A percentile compares a stretch with the other conserved stretches of the same genome.
phyloP scores from a whole-genome alignment of 2,329 filamentous ascomycete species.

The Exophiala calicioides region DNA sequence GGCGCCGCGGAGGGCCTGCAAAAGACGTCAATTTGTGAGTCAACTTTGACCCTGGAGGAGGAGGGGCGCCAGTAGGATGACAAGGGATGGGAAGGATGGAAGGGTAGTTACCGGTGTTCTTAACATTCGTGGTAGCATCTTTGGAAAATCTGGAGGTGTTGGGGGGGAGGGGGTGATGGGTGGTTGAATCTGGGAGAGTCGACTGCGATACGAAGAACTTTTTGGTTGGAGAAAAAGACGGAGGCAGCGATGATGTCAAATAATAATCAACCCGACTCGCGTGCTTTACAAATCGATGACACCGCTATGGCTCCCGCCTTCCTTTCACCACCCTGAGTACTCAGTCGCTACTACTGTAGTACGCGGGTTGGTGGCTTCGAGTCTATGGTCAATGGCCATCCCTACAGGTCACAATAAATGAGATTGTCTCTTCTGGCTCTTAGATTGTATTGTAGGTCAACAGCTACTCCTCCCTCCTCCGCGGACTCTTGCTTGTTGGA shows the following conservation, averaged over 20 bases:
- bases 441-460: too few relatives aligned
- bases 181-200: too few relatives aligned
- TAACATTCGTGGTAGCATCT: constrained; percentile 19
- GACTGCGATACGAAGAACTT: background rate
- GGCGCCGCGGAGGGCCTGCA: constrained; percentile 28
- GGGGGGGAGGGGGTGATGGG: background rate
- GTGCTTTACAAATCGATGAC: constrained; percentile 26
- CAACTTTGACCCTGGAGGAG: background rate
- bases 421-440: too few relatives aligned
- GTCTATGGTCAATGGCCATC: too few relatives aligned
- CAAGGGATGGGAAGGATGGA: too few relatives aligned
- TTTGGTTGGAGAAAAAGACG: constrained; percentile 18
- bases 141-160: background rate
- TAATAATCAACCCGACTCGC: too few relatives aligned
- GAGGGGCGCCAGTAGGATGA: too few relatives aligned
- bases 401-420: too few relatives aligned
- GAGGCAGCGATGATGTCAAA: constrained; percentile 21
- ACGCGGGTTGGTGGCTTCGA: too few relatives aligned
- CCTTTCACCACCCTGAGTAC: constrained; percentile 1
- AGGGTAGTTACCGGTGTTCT: constrained; percentile 16
- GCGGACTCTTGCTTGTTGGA: background rate
- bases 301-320: too few relatives aligned
- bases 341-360: too few relatives aligned
- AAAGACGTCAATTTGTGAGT: background rate
- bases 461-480: background rate